These are phyloP conservation scores for Aspergillus sp. DNA, from an alignment of 2,329 filamentous ascomycete species.

Conservation along the genomic window DNA sequence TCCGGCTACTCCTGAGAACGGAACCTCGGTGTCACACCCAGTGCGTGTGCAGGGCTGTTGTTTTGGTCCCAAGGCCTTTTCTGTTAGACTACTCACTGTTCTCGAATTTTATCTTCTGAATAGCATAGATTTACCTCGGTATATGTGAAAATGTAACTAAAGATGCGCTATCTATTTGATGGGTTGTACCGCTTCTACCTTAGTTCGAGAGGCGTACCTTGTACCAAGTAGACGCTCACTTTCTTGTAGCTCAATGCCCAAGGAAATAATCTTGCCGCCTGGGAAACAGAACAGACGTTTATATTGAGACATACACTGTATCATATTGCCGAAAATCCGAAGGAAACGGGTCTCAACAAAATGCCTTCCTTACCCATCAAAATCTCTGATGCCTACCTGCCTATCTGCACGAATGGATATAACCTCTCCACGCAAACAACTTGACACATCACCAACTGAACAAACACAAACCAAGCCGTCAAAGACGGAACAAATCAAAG, in stretches of 20 bases:
- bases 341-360: background rate
- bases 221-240: background rate
- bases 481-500: conserved; percentile 17
- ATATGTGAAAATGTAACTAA: background rate
- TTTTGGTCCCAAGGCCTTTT: background rate
- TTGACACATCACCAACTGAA: background rate
- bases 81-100: background rate
- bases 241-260: no score
- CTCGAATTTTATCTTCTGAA: background rate
- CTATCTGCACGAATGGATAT: background rate
- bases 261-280: background rate
- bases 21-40: background rate
- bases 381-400: background rate
- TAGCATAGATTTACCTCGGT: background rate
- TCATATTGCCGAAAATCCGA: background rate
- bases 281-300: background rate
- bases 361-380: background rate
- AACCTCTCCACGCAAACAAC: background rate
- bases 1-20: background rate
- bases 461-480: no score
- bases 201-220: background rate
- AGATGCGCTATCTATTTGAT: background rate
- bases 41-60: background rate
- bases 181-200: background rate
- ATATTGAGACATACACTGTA: background rate